These are phyloP conservation scores for Novymonas esmeraldas DNA, from an alignment of 208 protist genomes.

Conservation along the genomic window DNA sequence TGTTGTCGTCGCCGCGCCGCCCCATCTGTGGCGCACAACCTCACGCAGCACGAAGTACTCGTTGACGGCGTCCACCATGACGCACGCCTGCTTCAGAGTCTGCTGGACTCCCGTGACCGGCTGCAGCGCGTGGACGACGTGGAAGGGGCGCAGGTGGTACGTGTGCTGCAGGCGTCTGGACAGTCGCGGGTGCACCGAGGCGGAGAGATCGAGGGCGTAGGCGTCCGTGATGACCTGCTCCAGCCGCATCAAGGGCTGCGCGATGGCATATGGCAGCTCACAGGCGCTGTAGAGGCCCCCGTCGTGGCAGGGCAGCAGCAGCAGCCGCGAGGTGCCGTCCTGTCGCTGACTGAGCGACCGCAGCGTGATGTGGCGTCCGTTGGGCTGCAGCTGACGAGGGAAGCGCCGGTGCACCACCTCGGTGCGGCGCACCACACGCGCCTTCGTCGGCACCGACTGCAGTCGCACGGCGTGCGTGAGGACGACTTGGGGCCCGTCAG, in stretches of 20 bases:
- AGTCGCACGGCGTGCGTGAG: slow-evolving; percentile 39
- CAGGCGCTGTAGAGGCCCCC: slow-evolving; percentile 59
- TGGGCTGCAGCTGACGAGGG: slow-evolving; percentile 30
- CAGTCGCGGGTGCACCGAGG: slow-evolving; percentile 17
- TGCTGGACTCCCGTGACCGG: slow-evolving; percentile 35
- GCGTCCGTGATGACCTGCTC: slow-evolving; percentile 62
- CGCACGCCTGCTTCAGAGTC: slow-evolving; percentile 49
- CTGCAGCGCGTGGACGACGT: slow-evolving; percentile 24
- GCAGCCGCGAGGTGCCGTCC: slow-evolving; percentile 23
- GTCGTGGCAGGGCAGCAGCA: slow-evolving; percentile 64
- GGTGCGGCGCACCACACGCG: slow-evolving; percentile 15
- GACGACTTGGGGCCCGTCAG: slow-evolving; percentile 44
- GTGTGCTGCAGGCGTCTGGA: slow-evolving; percentile 25
- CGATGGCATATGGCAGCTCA: slow-evolving; percentile 61
- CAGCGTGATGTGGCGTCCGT: slow-evolving; percentile 33
- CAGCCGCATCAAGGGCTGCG: slow-evolving; percentile 53
- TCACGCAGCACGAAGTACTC: slow-evolving; percentile 45
- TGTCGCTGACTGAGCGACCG: slow-evolving; percentile 35
- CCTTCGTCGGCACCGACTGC: slow-evolving; percentile 28
- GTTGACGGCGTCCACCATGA: slow-evolving; percentile 51
- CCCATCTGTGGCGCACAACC: slow-evolving; percentile 10
- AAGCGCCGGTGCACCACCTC: slow-evolving; percentile 22
- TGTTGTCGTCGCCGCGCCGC: background rate
- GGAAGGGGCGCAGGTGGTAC: slow-evolving; percentile 32
- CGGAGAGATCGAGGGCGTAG: slow-evolving; percentile 37